Conservation (phyloP, 2,329 filamentous ascomycete species). For the Ilyonectria destructans region DNA sequence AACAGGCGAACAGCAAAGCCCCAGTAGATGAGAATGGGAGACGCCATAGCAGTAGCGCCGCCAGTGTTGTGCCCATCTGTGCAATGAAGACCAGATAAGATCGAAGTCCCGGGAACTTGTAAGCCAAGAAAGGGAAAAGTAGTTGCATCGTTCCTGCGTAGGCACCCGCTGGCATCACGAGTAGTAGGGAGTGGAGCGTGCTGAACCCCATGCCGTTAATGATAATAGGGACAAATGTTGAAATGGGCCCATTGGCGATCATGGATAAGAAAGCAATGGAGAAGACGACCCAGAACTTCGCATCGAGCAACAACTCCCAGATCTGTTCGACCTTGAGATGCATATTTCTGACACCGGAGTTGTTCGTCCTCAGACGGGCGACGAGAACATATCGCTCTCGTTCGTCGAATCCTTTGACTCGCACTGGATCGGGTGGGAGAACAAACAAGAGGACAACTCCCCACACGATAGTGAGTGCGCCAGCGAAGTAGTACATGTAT, state of each 20-base stretch:
- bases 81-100: slow-evolving; percentile 59
- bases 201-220: slow-evolving; percentile 63
- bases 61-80: slow-evolving; percentile 59
- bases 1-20: slow-evolving; percentile 64
- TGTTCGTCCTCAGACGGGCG: slow-evolving; percentile 50
- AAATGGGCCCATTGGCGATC: slow-evolving; percentile 62
- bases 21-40: slow-evolving; percentile 49
- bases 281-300: slow-evolving; percentile 60
- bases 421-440: slow-evolving; percentile 59
- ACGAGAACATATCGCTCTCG: slow-evolving; percentile 51
- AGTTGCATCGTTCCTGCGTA: slow-evolving; percentile 57
- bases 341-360: slow-evolving; percentile 60
- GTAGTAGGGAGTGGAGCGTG: slow-evolving; percentile 60
- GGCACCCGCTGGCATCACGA: slow-evolving; percentile 55
- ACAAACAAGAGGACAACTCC: slow-evolving; percentile 57
- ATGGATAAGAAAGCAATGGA: slow-evolving; percentile 55
- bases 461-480: slow-evolving; percentile 59
- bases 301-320: slow-evolving; percentile 52
- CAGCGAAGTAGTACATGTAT: slow-evolving; percentile 49
- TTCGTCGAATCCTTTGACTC: slow-evolving; percentile 51
- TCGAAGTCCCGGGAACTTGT: slow-evolving; percentile 53
- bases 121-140: slow-evolving; percentile 58
- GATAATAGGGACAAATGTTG: slow-evolving; percentile 63
- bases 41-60: slow-evolving; percentile 39
- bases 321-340: slow-evolving; percentile 63